A percentile compares a stretch with the other conserved stretches of the same genome.
Conservation (phyloP, 2,329 filamentous ascomycete species). For the Phaeosphaeriaceae sp. region DNA sequence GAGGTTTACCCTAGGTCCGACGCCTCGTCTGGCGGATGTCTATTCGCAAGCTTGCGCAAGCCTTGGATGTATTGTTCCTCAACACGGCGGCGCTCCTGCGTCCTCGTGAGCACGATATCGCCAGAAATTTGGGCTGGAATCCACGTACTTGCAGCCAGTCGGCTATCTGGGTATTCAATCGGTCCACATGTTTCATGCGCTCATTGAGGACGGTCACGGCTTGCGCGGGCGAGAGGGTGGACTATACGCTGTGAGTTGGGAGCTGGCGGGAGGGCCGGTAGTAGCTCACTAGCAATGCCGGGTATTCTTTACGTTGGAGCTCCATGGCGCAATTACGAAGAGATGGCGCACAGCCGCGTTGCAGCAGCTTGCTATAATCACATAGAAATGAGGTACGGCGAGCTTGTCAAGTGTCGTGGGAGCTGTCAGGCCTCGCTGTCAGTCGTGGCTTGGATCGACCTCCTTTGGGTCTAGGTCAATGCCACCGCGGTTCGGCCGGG, state of each 20-base stretch:
- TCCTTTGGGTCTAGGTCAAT: slow-evolving; percentile 28
- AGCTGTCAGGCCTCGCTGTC: slow-evolving; percentile 43
- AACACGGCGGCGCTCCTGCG: slow-evolving; percentile 86
- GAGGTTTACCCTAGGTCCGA: slow-evolving; percentile 82
- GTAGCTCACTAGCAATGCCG: slow-evolving; percentile 81
- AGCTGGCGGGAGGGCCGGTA: slow-evolving; percentile 22
- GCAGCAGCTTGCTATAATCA: slow-evolving; percentile 27
- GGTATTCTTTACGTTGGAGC: slow-evolving; percentile 87
- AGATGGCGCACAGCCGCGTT: slow-evolving; percentile 37
- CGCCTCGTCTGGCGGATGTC: slow-evolving; percentile 74
- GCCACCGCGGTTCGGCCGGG: slow-evolving; percentile 10
- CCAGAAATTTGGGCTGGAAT: slow-evolving; percentile 3
- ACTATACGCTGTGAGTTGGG: slow-evolving; percentile 60
- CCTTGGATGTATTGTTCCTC: slow-evolving; percentile 89
- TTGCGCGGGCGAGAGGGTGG: slow-evolving; percentile 79
- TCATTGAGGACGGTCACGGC: slow-evolving; percentile 84
- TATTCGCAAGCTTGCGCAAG: slow-evolving; percentile 79
- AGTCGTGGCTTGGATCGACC: slow-evolving; percentile 29
- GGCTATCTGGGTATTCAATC: slow-evolving; percentile 87
- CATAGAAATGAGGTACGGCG: slow-evolving; percentile 36
- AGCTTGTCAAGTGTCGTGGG: slow-evolving; percentile 36
- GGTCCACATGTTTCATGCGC: slow-evolving; percentile 84
- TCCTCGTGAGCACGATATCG: slow-evolving; percentile 26
- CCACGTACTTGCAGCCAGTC: slow-evolving; percentile 92
- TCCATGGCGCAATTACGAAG: slow-evolving; percentile 53